Percentiles rank a stretch among this genome's conserved stretches.
These are phyloP conservation scores for Hypoxylon intermedium DNA, from an alignment of 495 filamentous ascomycete genomes.

Conservation along the genomic window DNA sequence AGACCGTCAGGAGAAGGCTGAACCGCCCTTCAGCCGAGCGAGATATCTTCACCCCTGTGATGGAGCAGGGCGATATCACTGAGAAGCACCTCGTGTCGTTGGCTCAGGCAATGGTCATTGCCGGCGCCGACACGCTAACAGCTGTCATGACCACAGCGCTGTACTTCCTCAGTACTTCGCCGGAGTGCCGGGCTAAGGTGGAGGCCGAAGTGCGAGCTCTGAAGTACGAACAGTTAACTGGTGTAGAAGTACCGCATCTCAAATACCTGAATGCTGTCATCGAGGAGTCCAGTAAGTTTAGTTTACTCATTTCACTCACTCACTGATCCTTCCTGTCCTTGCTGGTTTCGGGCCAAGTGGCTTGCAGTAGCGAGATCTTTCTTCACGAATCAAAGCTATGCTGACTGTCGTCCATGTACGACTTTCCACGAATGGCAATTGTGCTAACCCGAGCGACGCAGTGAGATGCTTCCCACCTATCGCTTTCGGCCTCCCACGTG, in stretches of 20 bases:
- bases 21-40: background rate
- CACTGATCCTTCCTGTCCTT: background rate
- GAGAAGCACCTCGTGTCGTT: slow-evolving; percentile 31
- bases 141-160: slow-evolving; percentile 28
- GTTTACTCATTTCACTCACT: background rate
- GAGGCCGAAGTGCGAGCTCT: slow-evolving; percentile 42
- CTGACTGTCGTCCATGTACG: background rate
- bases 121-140: slow-evolving; percentile 40
- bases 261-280: slow-evolving; percentile 51
- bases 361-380: too few relatives aligned
- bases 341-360: too few relatives aligned
- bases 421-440: background rate
- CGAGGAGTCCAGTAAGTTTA: slow-evolving; percentile 42
- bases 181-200: slow-evolving; percentile 42
- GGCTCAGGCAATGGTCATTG: slow-evolving; percentile 37
- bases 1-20: slow-evolving; percentile 16
- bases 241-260: slow-evolving; percentile 31
- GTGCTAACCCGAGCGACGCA: slow-evolving; percentile 10
- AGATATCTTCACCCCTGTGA: slow-evolving; percentile 24
- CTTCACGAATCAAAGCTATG: too few relatives aligned
- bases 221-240: slow-evolving; percentile 32
- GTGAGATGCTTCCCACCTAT: slow-evolving; percentile 46
- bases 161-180: slow-evolving; percentile 44
- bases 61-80: slow-evolving; percentile 13
- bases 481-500: slow-evolving; percentile 44